Base-by-base conservation (phyloP, 23 red algal species). In the Gracilaria domingensis region DNA sequence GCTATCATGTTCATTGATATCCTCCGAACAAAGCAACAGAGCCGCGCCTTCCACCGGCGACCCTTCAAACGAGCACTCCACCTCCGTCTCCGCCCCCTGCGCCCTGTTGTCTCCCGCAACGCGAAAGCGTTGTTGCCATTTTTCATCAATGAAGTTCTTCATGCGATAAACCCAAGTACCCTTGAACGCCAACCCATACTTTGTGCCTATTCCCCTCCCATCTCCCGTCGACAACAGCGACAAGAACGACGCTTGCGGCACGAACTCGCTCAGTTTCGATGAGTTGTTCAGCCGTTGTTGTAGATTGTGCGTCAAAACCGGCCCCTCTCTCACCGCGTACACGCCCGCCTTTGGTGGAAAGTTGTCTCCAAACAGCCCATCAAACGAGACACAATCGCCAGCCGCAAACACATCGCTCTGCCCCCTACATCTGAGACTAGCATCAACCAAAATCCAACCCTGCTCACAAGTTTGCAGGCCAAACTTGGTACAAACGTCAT, bases 271-370 rank as follows among this genome's bases (percentile, higher is more conserved):
- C 38, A 92, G 21, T 18, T 50, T 44, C 26, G 25, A 7, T 25
- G 66, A 56, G 9, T 80, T 42, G 20, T 37, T 58, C 36, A 81
- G 34, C 8, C 29, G 4, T 30, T 53, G 26, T 25, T 78, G 47
- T 16, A 97, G 37, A 92, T 97, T 97, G 20, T 79, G 47, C 20
- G 33, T 74, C 34, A 97, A 53, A 40, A 94, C 29, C 23, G 95
- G 89, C 1, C 95, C 95, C 87, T 90, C 67, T 33, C 95, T 57
- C n/a, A 97, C 95, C 4, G 95, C 95, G 86, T 83, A 97, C 33
- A 97, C 95, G 7, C 95, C 95, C 36, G 95, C 95, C 33, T 94
- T 97, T 6, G 95, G 95, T 24, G 92, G 73, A 72, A 73, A 70
- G 3, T 69, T 24, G 21, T 71, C 28, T 40, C 92, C 75, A 58